Base-by-base conservation (phyloP, 192 early-diverging fungal species). In the Dimargaris verticillata region DNA sequence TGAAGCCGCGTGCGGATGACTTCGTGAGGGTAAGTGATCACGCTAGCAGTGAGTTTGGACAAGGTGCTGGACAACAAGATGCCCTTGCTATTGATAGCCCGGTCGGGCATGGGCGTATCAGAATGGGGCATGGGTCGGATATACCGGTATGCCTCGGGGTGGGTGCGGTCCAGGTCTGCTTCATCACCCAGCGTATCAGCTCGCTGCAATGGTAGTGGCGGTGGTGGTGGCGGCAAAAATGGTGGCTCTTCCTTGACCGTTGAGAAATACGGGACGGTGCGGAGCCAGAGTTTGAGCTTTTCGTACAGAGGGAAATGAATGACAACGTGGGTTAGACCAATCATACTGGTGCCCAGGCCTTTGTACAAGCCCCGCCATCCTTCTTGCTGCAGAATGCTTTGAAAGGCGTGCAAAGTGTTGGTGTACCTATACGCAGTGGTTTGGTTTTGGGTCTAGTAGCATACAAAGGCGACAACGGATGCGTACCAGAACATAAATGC, bases 241-340 rank as follows among this genome's bases (percentile, higher is more conserved):
- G 18, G 64, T 55, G 61, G 47, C 3, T 50, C 6, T 38, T 69
- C 72, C 71, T 62, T 25, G 41, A 28, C 4, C 44, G 18, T 5
- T 44, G 20, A 65, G 43, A 29, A 49, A 1, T n/a, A 33, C 28
- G 51, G 57, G 5, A 25, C 68, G 75, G 70, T 74, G 75, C 74
- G 69, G 7, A 83, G 63, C 71, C 72, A 72, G 41, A 70, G 33
- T 70, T 94, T 95, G 43, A 97, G 68, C 60, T 81, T 76, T 73
- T 98, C 95, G 72, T 98, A 98, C 43, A 98, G 73, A 38, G 95
- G 95, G 64, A 98, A 98, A 71, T 93, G 91, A 28, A 98, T 77
- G 5, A 88, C 88, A 1, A 92, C 91, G 69, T 98, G 95, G 33
- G 78, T 84, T 38, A 93, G 87, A 43, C 95, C 95, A 69, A 97